Evolutionary conservation across 1,284 basidiomycete genomes (phyloP).

Genomic region (Gomphus bonarii): DNA sequence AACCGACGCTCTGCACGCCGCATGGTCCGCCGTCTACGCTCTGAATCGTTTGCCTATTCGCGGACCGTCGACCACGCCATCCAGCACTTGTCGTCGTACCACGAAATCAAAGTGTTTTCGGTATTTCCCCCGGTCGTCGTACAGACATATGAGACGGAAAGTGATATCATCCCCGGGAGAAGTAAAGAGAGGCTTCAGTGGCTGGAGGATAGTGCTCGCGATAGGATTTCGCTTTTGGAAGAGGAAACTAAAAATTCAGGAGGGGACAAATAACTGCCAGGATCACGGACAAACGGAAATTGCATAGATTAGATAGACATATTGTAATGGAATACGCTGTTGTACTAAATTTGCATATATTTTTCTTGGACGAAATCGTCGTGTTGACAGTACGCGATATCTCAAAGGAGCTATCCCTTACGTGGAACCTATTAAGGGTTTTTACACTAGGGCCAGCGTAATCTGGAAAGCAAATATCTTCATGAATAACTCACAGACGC

Average conservation of each 20-base stretch:
- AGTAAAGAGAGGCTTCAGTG: slow-evolving; percentile 20
- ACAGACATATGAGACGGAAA: slow-evolving; percentile 21
- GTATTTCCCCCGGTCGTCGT: slow-evolving; percentile 24
- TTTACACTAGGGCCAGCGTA: too few relatives aligned
- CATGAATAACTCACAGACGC: too few relatives aligned
- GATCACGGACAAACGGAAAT: too few relatives aligned
- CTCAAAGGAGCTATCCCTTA: too few relatives aligned
- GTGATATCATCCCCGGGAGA: slow-evolving; percentile 22
- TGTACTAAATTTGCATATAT: too few relatives aligned
- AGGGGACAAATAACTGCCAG: too few relatives aligned
- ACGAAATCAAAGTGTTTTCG: slow-evolving; percentile 20
- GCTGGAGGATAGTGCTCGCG: slow-evolving; percentile 23
- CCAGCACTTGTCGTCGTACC: slow-evolving; percentile 20
- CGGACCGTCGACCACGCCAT: slow-evolving; percentile 21
- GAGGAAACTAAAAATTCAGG: background rate
- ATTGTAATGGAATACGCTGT: too few relatives aligned
- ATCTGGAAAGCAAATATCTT: too few relatives aligned
- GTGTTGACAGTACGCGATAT: too few relatives aligned
- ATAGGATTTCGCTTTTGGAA: slow-evolving; percentile 16
- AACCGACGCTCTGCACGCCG: slow-evolving; percentile 7
- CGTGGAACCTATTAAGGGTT: too few relatives aligned
- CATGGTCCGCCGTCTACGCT: slow-evolving; percentile 10
- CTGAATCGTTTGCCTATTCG: slow-evolving; percentile 13
- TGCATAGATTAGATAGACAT: too few relatives aligned
- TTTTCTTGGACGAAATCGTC: too few relatives aligned